These are phyloP conservation scores for Aspergillus tamarii DNA, from an alignment of 2,329 filamentous ascomycete genomes.

Conservation along the genomic window DNA sequence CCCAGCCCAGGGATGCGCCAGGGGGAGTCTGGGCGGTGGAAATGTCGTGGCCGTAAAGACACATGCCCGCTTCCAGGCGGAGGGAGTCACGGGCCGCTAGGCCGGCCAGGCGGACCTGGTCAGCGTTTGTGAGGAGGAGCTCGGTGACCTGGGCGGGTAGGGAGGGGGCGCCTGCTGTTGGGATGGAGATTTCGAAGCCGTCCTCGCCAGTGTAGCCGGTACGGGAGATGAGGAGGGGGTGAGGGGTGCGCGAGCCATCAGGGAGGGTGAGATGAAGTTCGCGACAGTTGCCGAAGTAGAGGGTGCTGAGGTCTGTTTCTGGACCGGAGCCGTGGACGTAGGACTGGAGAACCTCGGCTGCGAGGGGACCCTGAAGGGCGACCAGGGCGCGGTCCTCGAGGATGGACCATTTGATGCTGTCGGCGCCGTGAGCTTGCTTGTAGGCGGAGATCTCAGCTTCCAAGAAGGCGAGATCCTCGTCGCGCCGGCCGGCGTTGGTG, in stretches of 20 bases:
- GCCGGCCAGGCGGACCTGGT: slow-evolving; percentile 78
- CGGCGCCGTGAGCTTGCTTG: slow-evolving; percentile 55
- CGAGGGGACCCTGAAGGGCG: slow-evolving; percentile 84
- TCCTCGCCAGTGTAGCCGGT: slow-evolving; percentile 98
- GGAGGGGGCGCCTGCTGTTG: slow-evolving; percentile 61
- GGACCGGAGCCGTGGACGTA: slow-evolving; percentile 58
- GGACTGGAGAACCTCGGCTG: slow-evolving; percentile 68
- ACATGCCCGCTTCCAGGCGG: slow-evolving; percentile 96
- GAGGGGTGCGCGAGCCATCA: slow-evolving; percentile 53
- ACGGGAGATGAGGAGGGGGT: slow-evolving; percentile 73
- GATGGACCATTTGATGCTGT: slow-evolving; percentile 68
- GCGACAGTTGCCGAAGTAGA: slow-evolving; percentile 81
- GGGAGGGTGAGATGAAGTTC: slow-evolving; percentile 66
- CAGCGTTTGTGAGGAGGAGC: slow-evolving; percentile 66
- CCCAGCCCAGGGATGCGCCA: slow-evolving; percentile 71
- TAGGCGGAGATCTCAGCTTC: slow-evolving; percentile 67
- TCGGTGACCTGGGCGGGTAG: slow-evolving; percentile 62
- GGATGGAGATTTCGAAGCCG: slow-evolving; percentile 93
- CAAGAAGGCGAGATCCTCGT: slow-evolving; percentile 84
- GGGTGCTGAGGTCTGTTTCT: slow-evolving; percentile 61
- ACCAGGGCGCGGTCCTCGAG: slow-evolving; percentile 76
- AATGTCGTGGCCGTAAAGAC: slow-evolving; percentile 98
- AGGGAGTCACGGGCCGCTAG: slow-evolving; percentile 90
- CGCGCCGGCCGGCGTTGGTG: slow-evolving; percentile 88
- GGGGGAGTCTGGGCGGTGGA: slow-evolving; percentile 75